Evolutionary conservation across 306 rosid species (phyloP), one percentile per base, ranked within the genome.

Genomic region (Rubus parviflorus): DNA sequence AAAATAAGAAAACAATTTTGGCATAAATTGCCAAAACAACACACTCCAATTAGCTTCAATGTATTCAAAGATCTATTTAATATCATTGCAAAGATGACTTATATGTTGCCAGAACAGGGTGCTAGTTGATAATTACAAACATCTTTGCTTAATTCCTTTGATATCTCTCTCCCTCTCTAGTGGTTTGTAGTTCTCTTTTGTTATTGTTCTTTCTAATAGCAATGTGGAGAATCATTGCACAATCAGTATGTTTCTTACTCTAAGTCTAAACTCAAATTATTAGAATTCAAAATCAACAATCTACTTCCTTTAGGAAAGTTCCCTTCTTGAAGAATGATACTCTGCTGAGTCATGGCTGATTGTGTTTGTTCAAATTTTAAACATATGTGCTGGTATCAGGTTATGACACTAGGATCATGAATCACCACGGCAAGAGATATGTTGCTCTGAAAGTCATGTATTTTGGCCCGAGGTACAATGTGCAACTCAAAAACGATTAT

Each of bases 381-480:
- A 49, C 20, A 41, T 58, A 40, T 56, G 14, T 30, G 37, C 40
- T 41, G 5, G 80, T 81, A 54, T 75, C 92, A 94, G 98, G 91
- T 74, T 76, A 82, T 76, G 61, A 75, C 69, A 64, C 81, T 40
- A 81, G 81, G 78, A 82, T 64, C 49, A 75, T 87, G 87, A 85
- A 61, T 73, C 84, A 79, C 73, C 86, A 82, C 57, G 63, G 79
- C 85, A 94, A 82, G 92, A 92, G 98, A 94, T 89, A 83, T 69
- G 82, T 94, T 75, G 97, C 98, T 79, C 87, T 94, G 58, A 92
- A 89, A 84, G 84, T 94, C 68, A 89, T 92, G 97, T 94, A 92
- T 77, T 92, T 94, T 72, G 97, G 98, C 42, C 81, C 79, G 80
- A 92, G 98, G 98, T 94, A 91, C 61, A n/a, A n/a, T n/a, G n/a